These are phyloP conservation scores for Cystobasidium sp. DNA, from an alignment of 1,284 basidiomycete species.

Conservation along the genomic window DNA sequence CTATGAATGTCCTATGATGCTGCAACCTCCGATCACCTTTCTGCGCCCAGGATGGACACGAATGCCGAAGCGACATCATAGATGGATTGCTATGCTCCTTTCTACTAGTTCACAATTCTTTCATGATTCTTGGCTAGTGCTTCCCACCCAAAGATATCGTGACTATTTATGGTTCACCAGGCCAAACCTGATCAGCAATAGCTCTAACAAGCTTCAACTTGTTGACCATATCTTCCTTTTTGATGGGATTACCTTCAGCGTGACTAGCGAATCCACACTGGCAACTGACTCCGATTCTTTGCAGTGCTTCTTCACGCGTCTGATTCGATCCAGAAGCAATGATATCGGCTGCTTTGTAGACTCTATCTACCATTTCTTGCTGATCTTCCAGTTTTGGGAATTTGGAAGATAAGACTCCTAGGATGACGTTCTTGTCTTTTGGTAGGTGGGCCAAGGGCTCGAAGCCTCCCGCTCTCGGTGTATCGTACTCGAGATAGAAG, in stretches of 20 bases:
- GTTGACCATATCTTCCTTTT: constrained; percentile 41
- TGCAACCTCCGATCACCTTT: no score
- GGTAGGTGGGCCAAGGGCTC: constrained; percentile 69
- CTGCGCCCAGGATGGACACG: no score
- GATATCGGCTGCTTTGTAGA: constrained; percentile 68
- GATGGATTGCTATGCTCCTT: no score
- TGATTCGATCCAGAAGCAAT: constrained; percentile 61
- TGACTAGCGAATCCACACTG: constrained; percentile 77
- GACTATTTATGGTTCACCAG: constrained; percentile 29
- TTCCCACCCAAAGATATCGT: no score
- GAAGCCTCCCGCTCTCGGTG: constrained; percentile 62
- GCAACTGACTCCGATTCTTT: constrained; percentile 69
- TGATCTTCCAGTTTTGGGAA: constrained; percentile 69
- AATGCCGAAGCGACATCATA: no score
- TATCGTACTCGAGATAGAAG: constrained; percentile 78
- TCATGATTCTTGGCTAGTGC: no score
- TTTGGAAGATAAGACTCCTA: constrained; percentile 77
- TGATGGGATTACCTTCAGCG: constrained; percentile 58
- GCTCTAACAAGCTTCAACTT: constrained; percentile 43
- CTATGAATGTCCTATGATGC: no score
- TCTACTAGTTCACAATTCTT: no score
- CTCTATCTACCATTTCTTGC: constrained; percentile 65
- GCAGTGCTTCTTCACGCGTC: constrained; percentile 56
- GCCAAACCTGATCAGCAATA: constrained; percentile 44
- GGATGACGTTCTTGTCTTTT: constrained; percentile 68